Percentiles rank a stretch among this genome's conserved stretches.
Conservation (phyloP, 345 rosid genomes). For the Arabis alpina region DNA sequence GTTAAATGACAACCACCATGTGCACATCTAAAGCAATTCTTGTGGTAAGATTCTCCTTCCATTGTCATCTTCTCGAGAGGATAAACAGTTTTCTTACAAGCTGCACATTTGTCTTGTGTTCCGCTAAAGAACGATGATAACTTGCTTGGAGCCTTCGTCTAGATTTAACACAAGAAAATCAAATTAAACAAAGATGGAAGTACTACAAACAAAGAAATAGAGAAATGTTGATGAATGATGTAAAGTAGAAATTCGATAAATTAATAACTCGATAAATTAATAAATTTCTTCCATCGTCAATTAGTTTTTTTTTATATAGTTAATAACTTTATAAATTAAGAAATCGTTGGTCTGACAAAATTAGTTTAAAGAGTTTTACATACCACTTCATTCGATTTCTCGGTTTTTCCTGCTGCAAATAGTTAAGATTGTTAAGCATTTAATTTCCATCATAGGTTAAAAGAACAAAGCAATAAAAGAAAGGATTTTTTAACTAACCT, state of each 20-base stretch:
- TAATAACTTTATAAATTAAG: no score
- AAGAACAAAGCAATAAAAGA: no score
- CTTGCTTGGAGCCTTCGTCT: slow-evolving; percentile 77
- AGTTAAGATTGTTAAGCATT: slow-evolving; percentile 12
- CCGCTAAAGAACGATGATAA: slow-evolving; percentile 81
- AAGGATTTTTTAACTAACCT: slow-evolving; percentile 38
- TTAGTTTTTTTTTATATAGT: no score
- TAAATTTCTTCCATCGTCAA: no score
- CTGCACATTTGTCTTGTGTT: slow-evolving; percentile 89
- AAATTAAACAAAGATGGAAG: background rate
- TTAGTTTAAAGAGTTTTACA: background rate
- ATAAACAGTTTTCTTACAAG: slow-evolving; percentile 86
- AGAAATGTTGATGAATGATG: background rate
- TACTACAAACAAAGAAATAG: background rate
- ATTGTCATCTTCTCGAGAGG: slow-evolving; percentile 81
- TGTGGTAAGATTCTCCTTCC: slow-evolving; percentile 95
- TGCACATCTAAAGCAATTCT: slow-evolving; percentile 91
- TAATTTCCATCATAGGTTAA: background rate
- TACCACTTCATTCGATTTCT: slow-evolving; percentile 63
- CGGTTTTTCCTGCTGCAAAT: slow-evolving; percentile 50
- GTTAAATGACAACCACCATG: slow-evolving; percentile 83
- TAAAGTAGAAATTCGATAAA: no score
- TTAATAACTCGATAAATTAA: no score
- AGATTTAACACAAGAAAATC: slow-evolving; percentile 23
- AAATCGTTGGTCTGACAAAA: no score